Evolutionary conservation across 2,329 filamentous ascomycete species (phyloP).

Genomic region (Penicillium sp.): DNA sequence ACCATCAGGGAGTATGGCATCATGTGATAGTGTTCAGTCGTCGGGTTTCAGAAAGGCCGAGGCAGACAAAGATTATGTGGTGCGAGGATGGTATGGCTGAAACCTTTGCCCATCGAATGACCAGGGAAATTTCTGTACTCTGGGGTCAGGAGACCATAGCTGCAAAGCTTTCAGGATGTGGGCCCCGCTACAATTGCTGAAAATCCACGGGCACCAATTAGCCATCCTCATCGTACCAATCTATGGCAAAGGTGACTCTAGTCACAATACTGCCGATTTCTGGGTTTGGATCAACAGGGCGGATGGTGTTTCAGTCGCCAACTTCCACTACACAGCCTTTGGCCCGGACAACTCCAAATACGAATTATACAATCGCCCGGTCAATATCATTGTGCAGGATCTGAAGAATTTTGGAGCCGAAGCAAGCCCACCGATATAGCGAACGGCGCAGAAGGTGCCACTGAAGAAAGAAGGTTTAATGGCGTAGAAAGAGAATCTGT

Average conservation of each 20-base stretch:
- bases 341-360: conserved; percentile 96
- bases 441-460: conserved; percentile 89
- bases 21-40: too few relatives aligned
- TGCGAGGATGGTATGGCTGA: conserved; percentile 72
- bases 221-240: conserved; percentile 90
- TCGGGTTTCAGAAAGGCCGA: too few relatives aligned
- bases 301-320: conserved; percentile 72
- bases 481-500: conserved; percentile 96
- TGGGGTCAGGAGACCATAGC: conserved; percentile 95
- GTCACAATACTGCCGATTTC: conserved; percentile 93
- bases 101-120: conserved; percentile 86
- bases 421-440: conserved; percentile 80
- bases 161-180: conserved; percentile 90
- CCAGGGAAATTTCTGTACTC: conserved; percentile 86
- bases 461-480: conserved; percentile 96
- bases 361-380: conserved; percentile 95
- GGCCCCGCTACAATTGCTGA: conserved; percentile 84
- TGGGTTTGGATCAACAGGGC: conserved; percentile 78
- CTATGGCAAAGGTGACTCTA: conserved; percentile 94
- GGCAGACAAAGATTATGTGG: too few relatives aligned
- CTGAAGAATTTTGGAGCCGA: conserved; percentile 75
- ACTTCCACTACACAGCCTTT: conserved; percentile 79
- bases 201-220: conserved; percentile 78
- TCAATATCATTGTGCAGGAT: conserved; percentile 78
- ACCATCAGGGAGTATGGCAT: too few relatives aligned